Evolutionary conservation across 768 basidiomycete species (phyloP), one percentile per base, ranked within the genome.

Genomic region (Nevesoporus exiguus): DNA sequence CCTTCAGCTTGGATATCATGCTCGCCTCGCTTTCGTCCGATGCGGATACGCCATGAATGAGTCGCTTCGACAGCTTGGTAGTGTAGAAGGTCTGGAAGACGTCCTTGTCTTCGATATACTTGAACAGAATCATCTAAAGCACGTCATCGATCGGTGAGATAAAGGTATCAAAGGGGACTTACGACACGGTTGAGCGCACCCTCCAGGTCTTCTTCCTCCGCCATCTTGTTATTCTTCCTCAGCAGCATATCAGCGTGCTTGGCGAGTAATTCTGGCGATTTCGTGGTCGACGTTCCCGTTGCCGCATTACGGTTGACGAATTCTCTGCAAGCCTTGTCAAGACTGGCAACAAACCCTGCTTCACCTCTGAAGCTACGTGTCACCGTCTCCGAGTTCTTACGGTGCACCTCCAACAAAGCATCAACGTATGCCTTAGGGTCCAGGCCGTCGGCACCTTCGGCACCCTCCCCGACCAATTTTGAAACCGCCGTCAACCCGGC

Each of bases 31-130:
- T 89, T 71, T 99, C 96, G 62, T 98, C 95, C 3, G 95, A 98
- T 7, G 92, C 91, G 11, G 93, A 98, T 3, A 90, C 84, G 13
- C 84, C 84, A 61, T 91, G 86, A 61, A 99, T 93, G 24, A 99
- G 84, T 56, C 96, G 93, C 68, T 90, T 91, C 33, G 91, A 91
- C 22, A 98, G 74, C 70, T 92, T 95, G 58, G 92, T 96, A 15
- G 88, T 90, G 75, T 99, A 98, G 79, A 96, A 98, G 17, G 90
- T 90, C 67, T 96, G 94, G 84, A 98, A 99, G 13, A 98, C 92
- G 61, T 99, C 96, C 76, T 97, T 97, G 78, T 98, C 95, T 68
- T 95, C 93, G 63, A 98, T 88, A 73, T 97, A 98, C 70, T 94
- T 94, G 88, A 99, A 97, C 46, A 98, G 75, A 14, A 91, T 80